Conservation (phyloP, 495 filamentous ascomycete species). For the Physcia stellaris region DNA sequence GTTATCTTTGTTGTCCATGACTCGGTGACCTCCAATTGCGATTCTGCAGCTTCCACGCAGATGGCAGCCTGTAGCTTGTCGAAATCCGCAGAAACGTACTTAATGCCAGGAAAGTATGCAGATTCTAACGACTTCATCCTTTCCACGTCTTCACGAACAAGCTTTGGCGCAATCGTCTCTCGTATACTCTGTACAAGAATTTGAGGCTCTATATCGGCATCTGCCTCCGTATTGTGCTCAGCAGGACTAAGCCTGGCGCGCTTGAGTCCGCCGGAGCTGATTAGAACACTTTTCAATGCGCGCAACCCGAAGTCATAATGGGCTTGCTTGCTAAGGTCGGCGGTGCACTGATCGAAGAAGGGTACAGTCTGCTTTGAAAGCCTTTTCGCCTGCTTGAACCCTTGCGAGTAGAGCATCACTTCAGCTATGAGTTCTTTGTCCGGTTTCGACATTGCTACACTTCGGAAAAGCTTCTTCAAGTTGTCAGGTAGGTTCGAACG, state of each 20-base stretch:
- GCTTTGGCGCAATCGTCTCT: constrained; percentile 94
- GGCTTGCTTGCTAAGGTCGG: constrained; percentile 78
- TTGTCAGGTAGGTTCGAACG: constrained; percentile 97
- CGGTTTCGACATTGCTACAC: constrained; percentile 98
- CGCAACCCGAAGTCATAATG: constrained; percentile 98
- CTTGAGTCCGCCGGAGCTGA: constrained; percentile 93
- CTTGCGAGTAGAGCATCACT: constrained; percentile 99
- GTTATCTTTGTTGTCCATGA: constrained; percentile 94
- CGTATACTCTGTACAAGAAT: constrained; percentile 97
- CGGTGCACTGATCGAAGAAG: constrained; percentile 86
- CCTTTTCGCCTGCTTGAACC: constrained; percentile 88
- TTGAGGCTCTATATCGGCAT: constrained; percentile 65
- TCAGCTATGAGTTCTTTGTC: constrained; percentile 99
- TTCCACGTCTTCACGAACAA: constrained; percentile 81
- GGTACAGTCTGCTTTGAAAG: constrained; percentile 90
- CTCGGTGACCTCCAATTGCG: constrained; percentile 75
- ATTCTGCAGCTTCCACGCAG: constrained; percentile 62
- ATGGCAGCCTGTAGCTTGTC: constrained; percentile 69
- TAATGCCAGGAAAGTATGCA: constrained; percentile 79
- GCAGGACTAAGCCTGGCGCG: constrained; percentile 55
- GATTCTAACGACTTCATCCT: constrained; percentile 74
- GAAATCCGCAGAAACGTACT: constrained; percentile 82
- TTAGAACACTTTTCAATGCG: constrained; percentile 94
- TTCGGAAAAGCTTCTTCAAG: constrained; percentile 96
- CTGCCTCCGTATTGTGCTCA: constrained; percentile 18